Evolutionary conservation across 306 rosid genomes (phyloP), one percentile per base, ranked within the genome.

Genomic region (Prunus dulcis): DNA sequence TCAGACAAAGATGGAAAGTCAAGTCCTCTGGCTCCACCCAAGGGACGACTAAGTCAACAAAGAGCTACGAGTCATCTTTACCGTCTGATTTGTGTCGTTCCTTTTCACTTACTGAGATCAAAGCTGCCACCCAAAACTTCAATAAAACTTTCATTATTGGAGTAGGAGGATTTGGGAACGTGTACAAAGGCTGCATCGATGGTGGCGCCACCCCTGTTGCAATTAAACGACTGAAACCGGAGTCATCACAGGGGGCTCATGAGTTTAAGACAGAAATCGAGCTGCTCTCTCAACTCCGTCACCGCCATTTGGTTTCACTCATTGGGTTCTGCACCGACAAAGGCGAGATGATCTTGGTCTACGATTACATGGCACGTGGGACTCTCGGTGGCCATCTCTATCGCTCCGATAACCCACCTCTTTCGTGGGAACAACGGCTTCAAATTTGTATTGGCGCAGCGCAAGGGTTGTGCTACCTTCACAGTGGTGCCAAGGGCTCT

Each of bases 121-220:
- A 20, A 76, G 80, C 74, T 0, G 86, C 82, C 56, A 81, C 90
- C 17, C 65, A 86, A 49, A 46, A 78, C 19, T 86, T 83, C 12
- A 72, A 57, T 2, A 76, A 69, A 0, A 15, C 6, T 11, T 79
- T 25, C 23, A 74, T 81, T 7, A 56, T 86, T 20, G 87, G 90
- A 0, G 68, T 45, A 0, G 90, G 86, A 0, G 90, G 90, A 6
- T 86, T 86, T 19, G 90, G 87, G n/a, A n/a, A n/a, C n/a, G n/a
- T n/a, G n/a, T n/a, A n/a, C n/a, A n/a, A n/a, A n/a, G n/a, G 86
- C 0, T 72, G 25, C 74, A 50, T 78, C 0, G 79, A 75, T 6
- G 64, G 13, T 0, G 81, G 55, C 20, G 32, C 80, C 7, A 78
- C 71, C 9, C 71, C 14, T 0, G 72, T 84, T 5, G 82, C 87